phyloP scores from a whole-genome alignment of 495 filamentous ascomycete genomes.

The Xylaria intraflava region DNA sequence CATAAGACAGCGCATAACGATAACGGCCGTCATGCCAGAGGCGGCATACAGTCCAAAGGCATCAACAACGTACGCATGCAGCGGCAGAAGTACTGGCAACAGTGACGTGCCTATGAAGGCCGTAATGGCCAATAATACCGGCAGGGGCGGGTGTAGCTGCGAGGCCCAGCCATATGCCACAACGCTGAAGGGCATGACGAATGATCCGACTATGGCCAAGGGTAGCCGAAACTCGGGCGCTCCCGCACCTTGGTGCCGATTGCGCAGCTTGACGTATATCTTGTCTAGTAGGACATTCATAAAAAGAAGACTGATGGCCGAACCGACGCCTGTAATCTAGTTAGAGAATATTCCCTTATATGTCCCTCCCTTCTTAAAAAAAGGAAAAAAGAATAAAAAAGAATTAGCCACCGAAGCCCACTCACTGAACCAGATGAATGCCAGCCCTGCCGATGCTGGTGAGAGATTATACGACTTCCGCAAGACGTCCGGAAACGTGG shows the following conservation, averaged over 20 bases:
- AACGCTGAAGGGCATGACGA: slow-evolving; percentile 37
- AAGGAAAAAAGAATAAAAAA: background rate
- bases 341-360: slow-evolving; percentile 17
- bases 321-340: slow-evolving; percentile 41
- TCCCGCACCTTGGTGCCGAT: slow-evolving; percentile 30
- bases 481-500: slow-evolving; percentile 47
- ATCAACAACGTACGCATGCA: slow-evolving; percentile 52
- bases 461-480: slow-evolving; percentile 40
- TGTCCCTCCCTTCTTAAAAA: too few species aligned
- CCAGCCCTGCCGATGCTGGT: slow-evolving; percentile 38
- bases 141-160: slow-evolving; percentile 30
- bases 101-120: slow-evolving; percentile 31
- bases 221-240: slow-evolving; percentile 48
- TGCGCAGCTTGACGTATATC: slow-evolving; percentile 44
- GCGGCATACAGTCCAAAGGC: slow-evolving; percentile 51
- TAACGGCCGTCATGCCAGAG: slow-evolving; percentile 49
- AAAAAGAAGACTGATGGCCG: slow-evolving; percentile 38
- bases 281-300: slow-evolving; percentile 44
- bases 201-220: slow-evolving; percentile 37
- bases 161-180: slow-evolving; percentile 46
- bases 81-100: slow-evolving; percentile 41
- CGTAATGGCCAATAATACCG: slow-evolving; percentile 35
- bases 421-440: slow-evolving; percentile 50
- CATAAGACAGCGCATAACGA: slow-evolving; percentile 48
- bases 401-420: background rate